Percentiles rank a stretch among this genome's conserved stretches.
Conservation (phyloP, 2,329 filamentous ascomycete genomes). For the Fusarium graminum region DNA sequence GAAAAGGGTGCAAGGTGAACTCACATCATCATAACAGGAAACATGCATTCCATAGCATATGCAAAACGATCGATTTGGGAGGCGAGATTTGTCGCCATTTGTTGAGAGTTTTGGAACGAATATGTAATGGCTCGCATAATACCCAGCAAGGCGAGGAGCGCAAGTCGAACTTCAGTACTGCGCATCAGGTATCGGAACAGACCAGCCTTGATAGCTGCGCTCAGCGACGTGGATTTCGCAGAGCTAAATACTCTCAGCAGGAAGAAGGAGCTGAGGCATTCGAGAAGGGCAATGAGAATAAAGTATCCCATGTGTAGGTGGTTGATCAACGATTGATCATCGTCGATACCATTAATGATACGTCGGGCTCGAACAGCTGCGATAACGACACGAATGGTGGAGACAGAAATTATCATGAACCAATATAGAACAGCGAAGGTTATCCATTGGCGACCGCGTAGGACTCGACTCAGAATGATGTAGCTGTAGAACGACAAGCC, state of each 20-base stretch:
- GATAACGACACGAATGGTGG: slow-evolving; percentile 61
- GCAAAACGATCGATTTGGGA: slow-evolving; percentile 58
- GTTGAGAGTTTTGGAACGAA: slow-evolving; percentile 55
- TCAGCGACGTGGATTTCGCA: slow-evolving; percentile 49
- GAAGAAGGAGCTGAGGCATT: slow-evolving; percentile 57
- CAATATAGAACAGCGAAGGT: slow-evolving; percentile 68
- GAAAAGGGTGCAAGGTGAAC: slow-evolving; percentile 9
- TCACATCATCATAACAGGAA: slow-evolving; percentile 58
- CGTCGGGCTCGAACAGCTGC: slow-evolving; percentile 49
- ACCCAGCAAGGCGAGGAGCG: slow-evolving; percentile 55
- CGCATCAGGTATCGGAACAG: slow-evolving; percentile 57
- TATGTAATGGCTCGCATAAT: slow-evolving; percentile 58
- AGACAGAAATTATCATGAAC: slow-evolving; percentile 66
- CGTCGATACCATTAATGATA: slow-evolving; percentile 46
- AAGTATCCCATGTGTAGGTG: slow-evolving; percentile 59
- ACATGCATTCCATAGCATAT: slow-evolving; percentile 59
- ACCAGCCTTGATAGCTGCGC: slow-evolving; percentile 50
- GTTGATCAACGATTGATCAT: slow-evolving; percentile 52
- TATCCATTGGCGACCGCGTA: slow-evolving; percentile 57
- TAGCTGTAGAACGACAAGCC: slow-evolving; percentile 64
- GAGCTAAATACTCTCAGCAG: slow-evolving; percentile 55
- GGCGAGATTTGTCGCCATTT: slow-evolving; percentile 54
- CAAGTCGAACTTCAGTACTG: slow-evolving; percentile 57
- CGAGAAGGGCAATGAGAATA: slow-evolving; percentile 56
- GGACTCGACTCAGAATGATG: slow-evolving; percentile 64